Percentiles rank a stretch among this genome's conserved stretches.
These are phyloP conservation scores for Aspergillus fumigatiaffinis DNA, from an alignment of 2,329 filamentous ascomycete genomes.

Conservation along the genomic window DNA sequence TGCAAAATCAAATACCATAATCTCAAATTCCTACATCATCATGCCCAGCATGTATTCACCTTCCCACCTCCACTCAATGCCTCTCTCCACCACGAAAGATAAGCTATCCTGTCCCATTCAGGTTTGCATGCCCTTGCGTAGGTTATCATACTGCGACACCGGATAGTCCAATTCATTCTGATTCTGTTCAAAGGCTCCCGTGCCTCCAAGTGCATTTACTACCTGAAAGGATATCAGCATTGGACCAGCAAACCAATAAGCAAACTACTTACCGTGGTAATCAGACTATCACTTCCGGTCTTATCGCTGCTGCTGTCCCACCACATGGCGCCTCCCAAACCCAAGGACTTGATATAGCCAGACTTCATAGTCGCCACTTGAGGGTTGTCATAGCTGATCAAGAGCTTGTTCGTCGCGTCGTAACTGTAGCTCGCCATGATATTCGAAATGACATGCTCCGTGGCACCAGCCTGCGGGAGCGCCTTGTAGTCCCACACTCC, in stretches of 20 bases:
- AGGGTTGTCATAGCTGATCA: slow-evolving; percentile 75
- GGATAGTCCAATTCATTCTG: slow-evolving; percentile 51
- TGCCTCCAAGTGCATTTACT: slow-evolving; percentile 31
- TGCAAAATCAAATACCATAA: not conserved
- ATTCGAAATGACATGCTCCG: slow-evolving; percentile 58
- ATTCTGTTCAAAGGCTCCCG: slow-evolving; percentile 39
- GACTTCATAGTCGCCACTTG: slow-evolving; percentile 66
- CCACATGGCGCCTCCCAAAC: slow-evolving; percentile 92
- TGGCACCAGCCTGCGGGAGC: slow-evolving; percentile 64
- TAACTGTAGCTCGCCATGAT: slow-evolving; percentile 71
- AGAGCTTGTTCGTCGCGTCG: slow-evolving; percentile 53
- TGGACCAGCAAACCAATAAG: not conserved
- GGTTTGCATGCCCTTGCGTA: slow-evolving; percentile 35
- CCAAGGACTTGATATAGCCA: slow-evolving; percentile 61
- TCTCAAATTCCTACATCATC: not conserved
- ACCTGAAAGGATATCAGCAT: slow-evolving; percentile 16
- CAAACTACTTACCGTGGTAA: slow-evolving; percentile 50
- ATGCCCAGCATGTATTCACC: not conserved
- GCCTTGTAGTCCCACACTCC: slow-evolving; percentile 88
- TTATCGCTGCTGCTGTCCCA: slow-evolving; percentile 85
- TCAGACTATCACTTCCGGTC: slow-evolving; percentile 61
- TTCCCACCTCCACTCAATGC: not conserved
- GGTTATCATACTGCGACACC: slow-evolving; percentile 52
- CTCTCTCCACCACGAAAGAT: too few species aligned
- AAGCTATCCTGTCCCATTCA: not conserved